Conservation (phyloP, 202 grass and related monocot species). For the Miscanthus sacchariflorus region DNA sequence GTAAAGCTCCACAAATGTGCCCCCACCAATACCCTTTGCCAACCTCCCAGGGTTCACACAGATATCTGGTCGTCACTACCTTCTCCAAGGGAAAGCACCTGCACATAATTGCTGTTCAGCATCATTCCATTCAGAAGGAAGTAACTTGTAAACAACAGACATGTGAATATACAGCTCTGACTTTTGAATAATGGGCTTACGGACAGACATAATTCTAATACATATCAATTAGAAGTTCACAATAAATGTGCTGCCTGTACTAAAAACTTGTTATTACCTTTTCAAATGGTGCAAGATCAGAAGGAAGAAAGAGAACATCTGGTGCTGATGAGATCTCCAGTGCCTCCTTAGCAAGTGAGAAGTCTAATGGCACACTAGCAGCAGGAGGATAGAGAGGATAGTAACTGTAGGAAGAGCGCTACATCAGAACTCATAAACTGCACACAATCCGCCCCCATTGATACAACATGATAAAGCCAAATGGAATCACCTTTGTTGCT, state of each 20-base stretch:
- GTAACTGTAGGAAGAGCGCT: slow-evolving; percentile 56
- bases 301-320: slow-evolving; percentile 86
- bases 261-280: slow-evolving; percentile 66
- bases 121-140: slow-evolving; percentile 32
- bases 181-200: neutral
- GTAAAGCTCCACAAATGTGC: slow-evolving; percentile 87
- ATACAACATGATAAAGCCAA: slow-evolving; percentile 7
- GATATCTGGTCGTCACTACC: slow-evolving; percentile 49
- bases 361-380: slow-evolving; percentile 83
- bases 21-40: slow-evolving; percentile 88
- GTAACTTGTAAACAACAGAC: slow-evolving; percentile 15
- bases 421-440: slow-evolving; percentile 34
- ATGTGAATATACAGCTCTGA: neutral
- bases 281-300: slow-evolving; percentile 91
- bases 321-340: slow-evolving; percentile 72
- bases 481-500: slow-evolving; percentile 76
- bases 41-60: slow-evolving; percentile 93
- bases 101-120: slow-evolving; percentile 18
- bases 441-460: neutral
- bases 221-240: slow-evolving; percentile 14
- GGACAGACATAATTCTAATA: neutral
- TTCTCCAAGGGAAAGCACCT: slow-evolving; percentile 74
- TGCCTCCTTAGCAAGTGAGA: slow-evolving; percentile 78
- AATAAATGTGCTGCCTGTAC: slow-evolving; percentile 1
- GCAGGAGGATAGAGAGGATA: slow-evolving; percentile 88